These are phyloP conservation scores for Mucor mucedo DNA, from an alignment of 371 early-diverging fungal species.

Conservation along the genomic window DNA sequence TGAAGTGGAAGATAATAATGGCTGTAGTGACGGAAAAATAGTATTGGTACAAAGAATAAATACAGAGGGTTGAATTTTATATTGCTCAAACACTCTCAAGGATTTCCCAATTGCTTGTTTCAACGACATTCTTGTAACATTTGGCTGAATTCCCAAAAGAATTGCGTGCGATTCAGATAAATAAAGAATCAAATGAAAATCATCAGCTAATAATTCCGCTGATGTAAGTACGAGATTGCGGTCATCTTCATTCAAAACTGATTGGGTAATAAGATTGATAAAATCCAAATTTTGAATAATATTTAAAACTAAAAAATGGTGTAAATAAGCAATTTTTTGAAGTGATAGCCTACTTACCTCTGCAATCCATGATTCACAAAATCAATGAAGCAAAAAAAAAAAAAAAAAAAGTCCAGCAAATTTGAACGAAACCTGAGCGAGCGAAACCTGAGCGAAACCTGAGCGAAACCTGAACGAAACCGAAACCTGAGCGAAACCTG, in stretches of 20 bases:
- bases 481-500: too few species aligned
- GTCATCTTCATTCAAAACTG: constrained; percentile 12
- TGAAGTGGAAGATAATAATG: constrained; percentile 16
- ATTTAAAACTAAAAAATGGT: constrained; percentile 16
- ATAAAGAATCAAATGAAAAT: constrained; percentile 11
- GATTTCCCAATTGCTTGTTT: constrained; percentile 11
- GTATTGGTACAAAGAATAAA: constrained; percentile 13
- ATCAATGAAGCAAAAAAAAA: constrained; percentile 4
- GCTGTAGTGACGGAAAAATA: constrained; percentile 1
- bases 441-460: too few species aligned
- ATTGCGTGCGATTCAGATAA: constrained; percentile 8
- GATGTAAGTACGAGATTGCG: constrained; percentile 11
- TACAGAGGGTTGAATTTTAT: constrained; percentile 13
- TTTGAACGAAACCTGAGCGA: not conserved
- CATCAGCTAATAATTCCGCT: constrained; percentile 8
- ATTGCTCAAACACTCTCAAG: constrained; percentile 13
- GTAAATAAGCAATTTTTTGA: constrained; percentile 12
- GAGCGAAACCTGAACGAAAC: too few species aligned
- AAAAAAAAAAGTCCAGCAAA: not conserved
- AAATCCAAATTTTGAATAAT: constrained; percentile 14
- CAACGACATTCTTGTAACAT: constrained; percentile 8
- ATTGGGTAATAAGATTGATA: constrained; percentile 10
- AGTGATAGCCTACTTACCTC: constrained; percentile 14
- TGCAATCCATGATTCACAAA: constrained; percentile 10
- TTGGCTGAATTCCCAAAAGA: constrained; percentile 8